phyloP scores from a whole-genome alignment of 495 filamentous ascomycete genomes.

The Chaetomium tenue region DNA sequence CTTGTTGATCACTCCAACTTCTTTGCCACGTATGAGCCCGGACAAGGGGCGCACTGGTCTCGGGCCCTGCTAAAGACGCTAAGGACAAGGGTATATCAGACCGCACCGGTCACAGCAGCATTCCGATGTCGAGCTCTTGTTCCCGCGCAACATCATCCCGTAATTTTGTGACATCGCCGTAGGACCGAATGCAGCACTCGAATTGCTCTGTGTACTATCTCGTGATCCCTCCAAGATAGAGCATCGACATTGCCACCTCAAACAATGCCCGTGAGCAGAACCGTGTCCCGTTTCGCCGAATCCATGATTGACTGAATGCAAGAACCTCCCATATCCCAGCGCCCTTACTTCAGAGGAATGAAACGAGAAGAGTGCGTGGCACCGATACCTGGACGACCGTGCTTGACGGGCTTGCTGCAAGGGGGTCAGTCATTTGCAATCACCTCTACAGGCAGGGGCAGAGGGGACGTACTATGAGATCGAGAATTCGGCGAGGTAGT shows the following conservation, averaged over 20 bases:
- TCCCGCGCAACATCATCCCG: conserved; percentile 2
- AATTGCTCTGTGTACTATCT: conserved; percentile 37
- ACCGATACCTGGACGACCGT: conserved; percentile 99
- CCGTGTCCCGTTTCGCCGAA: conserved; percentile 43
- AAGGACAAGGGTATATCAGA: background rate
- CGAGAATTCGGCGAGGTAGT: conserved; percentile 98
- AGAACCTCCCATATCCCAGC: conserved; percentile 39
- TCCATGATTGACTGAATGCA: conserved; percentile 46
- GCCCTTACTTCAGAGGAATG: conserved; percentile 95
- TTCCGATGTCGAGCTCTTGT: conserved; percentile 1
- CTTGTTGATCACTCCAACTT: background rate
- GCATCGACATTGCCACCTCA: conserved; percentile 32
- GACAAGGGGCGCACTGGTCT: conserved; percentile 4
- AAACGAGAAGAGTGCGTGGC: conserved; percentile 99
- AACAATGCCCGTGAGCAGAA: conserved; percentile 38
- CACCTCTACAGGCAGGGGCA: no score
- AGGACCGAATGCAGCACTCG: conserved; percentile 29
- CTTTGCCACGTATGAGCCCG: background rate
- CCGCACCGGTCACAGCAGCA: background rate
- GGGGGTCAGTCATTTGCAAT: conserved; percentile 39
- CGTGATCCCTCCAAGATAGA: conserved; percentile 34
- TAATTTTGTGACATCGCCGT: conserved; percentile 8
- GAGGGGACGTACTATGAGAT: conserved; percentile 87
- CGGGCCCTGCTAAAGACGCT: background rate
- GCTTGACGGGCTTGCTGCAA: conserved; percentile 96